phyloP scores from a whole-genome alignment of 2,329 filamentous ascomycete species.

The Phyllosticta citriasiana region DNA sequence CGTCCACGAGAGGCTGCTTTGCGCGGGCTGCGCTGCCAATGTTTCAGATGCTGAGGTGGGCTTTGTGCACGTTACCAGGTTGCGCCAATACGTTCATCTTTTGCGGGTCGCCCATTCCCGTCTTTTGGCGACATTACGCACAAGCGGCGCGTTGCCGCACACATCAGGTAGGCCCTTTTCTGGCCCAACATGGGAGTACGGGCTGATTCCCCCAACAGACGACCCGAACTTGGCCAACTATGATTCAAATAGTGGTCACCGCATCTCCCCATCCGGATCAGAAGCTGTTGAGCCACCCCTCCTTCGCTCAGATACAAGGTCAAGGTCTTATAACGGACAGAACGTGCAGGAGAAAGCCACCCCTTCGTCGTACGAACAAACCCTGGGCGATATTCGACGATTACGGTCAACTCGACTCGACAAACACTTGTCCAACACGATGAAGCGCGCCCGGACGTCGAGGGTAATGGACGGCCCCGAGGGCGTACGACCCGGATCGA shows the following conservation, averaged over 20 bases:
- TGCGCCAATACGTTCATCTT: constrained; percentile 91
- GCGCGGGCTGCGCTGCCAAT: constrained; percentile 54
- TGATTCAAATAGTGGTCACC: constrained; percentile 55
- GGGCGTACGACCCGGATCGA: constrained; percentile 61
- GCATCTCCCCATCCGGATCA: constrained; percentile 38
- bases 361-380: constrained; percentile 78
- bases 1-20: constrained; percentile 59
- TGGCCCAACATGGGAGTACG: not conserved
- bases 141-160: constrained; percentile 68
- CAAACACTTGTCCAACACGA: constrained; percentile 85
- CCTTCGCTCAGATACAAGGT: constrained; percentile 56
- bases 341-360: constrained; percentile 41
- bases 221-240: constrained; percentile 60
- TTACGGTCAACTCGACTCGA: constrained; percentile 89
- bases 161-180: constrained; percentile 45
- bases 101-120: constrained; percentile 84
- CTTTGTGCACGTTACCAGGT: constrained; percentile 69
- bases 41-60: constrained; percentile 47
- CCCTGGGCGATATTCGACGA: constrained; percentile 86
- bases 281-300: constrained; percentile 39
- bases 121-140: constrained; percentile 75
- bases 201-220: constrained; percentile 37
- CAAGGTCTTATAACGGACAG: constrained; percentile 62
- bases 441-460: constrained; percentile 81
- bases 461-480: constrained; percentile 85